phyloP scores from a whole-genome alignment of 495 filamentous ascomycete species.

The Amorphotheca resinae region DNA sequence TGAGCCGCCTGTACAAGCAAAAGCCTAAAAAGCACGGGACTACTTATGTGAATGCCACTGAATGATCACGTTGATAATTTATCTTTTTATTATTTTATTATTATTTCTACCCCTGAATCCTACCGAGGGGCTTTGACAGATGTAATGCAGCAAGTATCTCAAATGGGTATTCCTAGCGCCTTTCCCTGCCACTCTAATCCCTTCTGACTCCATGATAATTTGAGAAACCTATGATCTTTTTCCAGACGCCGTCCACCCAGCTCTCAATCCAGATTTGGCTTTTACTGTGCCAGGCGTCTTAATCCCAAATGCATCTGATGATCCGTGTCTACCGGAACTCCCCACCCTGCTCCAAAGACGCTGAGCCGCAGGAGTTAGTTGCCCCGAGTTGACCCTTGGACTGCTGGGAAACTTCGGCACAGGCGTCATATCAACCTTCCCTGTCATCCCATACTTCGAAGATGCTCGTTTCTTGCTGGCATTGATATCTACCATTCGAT shows the following conservation, averaged over 20 bases:
- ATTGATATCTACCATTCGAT: constrained; percentile 81
- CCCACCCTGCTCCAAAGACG: constrained; percentile 60
- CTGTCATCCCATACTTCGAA: constrained; percentile 34
- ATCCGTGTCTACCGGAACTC: constrained; percentile 34
- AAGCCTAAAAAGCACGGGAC: too few relatives aligned
- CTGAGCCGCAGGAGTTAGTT: constrained; percentile 70
- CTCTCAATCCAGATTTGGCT: constrained; percentile 27
- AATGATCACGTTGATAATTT: too few relatives aligned
- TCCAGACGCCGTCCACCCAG: constrained; percentile 38
- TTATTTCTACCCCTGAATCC: too few relatives aligned
- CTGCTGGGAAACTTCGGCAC: constrained; percentile 70
- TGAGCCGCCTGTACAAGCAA: too few relatives aligned
- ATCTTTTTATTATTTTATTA: too few relatives aligned
- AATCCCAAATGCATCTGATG: constrained; percentile 36
- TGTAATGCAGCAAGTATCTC: too few relatives aligned
- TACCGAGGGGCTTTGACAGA: too few relatives aligned
- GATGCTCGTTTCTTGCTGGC: constrained; percentile 54
- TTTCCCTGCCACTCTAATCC: background rate
- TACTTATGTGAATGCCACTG: too few relatives aligned
- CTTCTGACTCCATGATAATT: background rate
- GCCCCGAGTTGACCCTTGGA: constrained; percentile 44
- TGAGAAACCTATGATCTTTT: background rate
- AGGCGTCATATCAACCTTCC: constrained; percentile 43
- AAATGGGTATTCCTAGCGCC: constrained; percentile 8
- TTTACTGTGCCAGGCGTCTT: constrained; percentile 25